Base-by-base conservation (phyloP, 2,329 filamentous ascomycete species). In the Colletotrichum sp. region DNA sequence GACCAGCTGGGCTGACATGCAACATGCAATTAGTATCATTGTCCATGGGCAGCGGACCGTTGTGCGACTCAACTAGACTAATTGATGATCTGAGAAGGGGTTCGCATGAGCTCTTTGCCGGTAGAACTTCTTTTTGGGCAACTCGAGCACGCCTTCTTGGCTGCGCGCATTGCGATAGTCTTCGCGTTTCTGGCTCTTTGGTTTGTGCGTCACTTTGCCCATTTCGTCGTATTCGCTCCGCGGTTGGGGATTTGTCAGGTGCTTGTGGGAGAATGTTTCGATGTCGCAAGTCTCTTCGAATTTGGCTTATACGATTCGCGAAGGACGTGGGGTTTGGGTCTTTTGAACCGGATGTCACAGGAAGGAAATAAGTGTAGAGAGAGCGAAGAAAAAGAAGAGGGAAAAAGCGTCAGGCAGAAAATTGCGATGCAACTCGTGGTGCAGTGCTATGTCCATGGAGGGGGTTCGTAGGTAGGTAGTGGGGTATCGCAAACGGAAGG, bases 51-150 rank as follows among this genome's bases (percentile, higher is more conserved):
- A 10, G 12, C 18, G 7, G 59, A 34, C 76, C 15, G 39, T 28
- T 28, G 34, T 43, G 28, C 60, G 7, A 78, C 79, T 80, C 70
- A 84, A 98, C 97, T 99, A 99, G 81, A 90, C 90, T 83, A 99
- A 88, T 74, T 92, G 88, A 87, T 99, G 97, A 82, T 99, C 97
- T 4, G 96, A 98, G 86, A 99, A 99, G 8, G 96, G 96, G 87
- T 99, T 99, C 78, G 97, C 97, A 87, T 99, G 97, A 48, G 97
- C 97, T 84, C 97, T 92, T 86, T 99, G 97, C 72, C 97, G 92
- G 85, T 98, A 99, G 87, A 97, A 98, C 87, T 94, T 96, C 89
- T 99, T 99, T 86, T 95, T 94, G 12, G 97, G 97, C 80, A 98
- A 86, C 80, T 92, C 90, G 9, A 92, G 86, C 52, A 86, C 85